Conservation (phyloP, 345 rosid genomes). For the Gossypium thurberi region DNA sequence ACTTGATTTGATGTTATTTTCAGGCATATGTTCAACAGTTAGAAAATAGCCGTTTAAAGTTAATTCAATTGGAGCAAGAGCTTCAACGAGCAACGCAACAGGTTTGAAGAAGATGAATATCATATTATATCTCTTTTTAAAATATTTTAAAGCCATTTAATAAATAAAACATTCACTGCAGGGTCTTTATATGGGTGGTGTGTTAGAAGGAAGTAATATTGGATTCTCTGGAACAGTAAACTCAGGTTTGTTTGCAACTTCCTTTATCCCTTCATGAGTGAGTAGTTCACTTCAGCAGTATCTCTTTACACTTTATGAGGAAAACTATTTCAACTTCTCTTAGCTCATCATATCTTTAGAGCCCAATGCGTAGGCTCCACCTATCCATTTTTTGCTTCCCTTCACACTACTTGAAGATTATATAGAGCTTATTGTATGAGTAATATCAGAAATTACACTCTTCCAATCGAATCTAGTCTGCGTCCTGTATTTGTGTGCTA, state of each 20-base stretch:
- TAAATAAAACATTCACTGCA: constrained; percentile 19
- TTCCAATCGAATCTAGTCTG: too few relatives aligned
- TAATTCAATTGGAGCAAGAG: constrained; percentile 83
- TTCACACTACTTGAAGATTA: too few relatives aligned
- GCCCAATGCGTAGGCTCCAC: too few relatives aligned
- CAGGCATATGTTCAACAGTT: constrained; percentile 96
- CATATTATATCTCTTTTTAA: not conserved
- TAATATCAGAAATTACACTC: too few relatives aligned
- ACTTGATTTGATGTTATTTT: constrained; percentile 15
- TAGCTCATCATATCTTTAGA: too few relatives aligned
- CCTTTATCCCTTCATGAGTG: not conserved
- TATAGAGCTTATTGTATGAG: too few relatives aligned
- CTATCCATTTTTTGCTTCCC: too few relatives aligned
- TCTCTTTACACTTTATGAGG: too few relatives aligned
- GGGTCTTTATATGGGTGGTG: constrained; percentile 62
- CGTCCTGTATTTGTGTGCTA: too few relatives aligned
- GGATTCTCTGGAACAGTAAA: constrained; percentile 48
- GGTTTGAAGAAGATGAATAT: constrained; percentile 27
- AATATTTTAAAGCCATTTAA: not conserved
- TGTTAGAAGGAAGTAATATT: constrained; percentile 38
- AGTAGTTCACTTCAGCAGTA: too few relatives aligned
- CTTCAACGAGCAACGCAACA: constrained; percentile 72
- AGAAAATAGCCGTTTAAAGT: constrained; percentile 81
- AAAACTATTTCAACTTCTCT: too few relatives aligned
- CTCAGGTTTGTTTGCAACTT: constrained; percentile 44